These are phyloP conservation scores for Cyberlindnera euphorbiiphila DNA, from an alignment of 805 yeast species.

Conservation along the genomic window DNA sequence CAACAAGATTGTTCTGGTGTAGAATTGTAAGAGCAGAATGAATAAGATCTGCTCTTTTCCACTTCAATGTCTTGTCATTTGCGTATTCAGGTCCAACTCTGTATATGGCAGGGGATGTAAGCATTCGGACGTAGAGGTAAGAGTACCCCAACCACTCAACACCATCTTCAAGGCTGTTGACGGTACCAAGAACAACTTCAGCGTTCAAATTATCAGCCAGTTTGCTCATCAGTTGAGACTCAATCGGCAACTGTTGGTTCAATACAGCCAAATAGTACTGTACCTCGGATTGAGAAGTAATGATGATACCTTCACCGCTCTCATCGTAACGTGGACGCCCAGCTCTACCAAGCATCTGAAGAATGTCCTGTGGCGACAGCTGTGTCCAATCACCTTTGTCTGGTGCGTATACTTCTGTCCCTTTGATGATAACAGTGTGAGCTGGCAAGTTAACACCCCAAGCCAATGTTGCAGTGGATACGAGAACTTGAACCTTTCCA, in stretches of 20 bases:
- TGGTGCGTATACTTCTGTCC: conserved; percentile 92
- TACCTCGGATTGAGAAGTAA: conserved; percentile 80
- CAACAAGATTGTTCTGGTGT: conserved; percentile 50
- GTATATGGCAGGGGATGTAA: conserved; percentile 65
- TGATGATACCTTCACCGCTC: conserved; percentile 90
- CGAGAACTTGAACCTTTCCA: conserved; percentile 77
- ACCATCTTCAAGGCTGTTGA: conserved; percentile 60
- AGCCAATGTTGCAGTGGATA: conserved; percentile 90
- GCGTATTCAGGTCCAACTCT: conserved; percentile 66
- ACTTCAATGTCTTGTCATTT: conserved; percentile 43
- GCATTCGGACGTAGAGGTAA: conserved; percentile 77
- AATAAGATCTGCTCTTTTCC: conserved; percentile 60
- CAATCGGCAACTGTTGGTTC: conserved; percentile 89
- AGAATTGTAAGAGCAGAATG: conserved; percentile 73
- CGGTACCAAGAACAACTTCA: conserved; percentile 73
- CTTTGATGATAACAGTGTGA: conserved; percentile 88
- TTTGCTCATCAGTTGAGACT: conserved; percentile 72
- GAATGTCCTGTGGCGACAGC: conserved; percentile 88
- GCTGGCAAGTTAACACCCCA: conserved; percentile 98
- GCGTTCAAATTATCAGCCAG: conserved; percentile 81
- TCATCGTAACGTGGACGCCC: conserved; percentile 94
- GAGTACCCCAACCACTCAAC: conserved; percentile 76
- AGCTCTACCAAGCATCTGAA: conserved; percentile 98
- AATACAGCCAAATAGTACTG: conserved; percentile 87
- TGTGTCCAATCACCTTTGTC: conserved; percentile 86